A percentile compares a stretch with the other conserved stretches of the same genome.
Conservation (phyloP, 2,329 filamentous ascomycete genomes). For the Penicillium sp. region DNA sequence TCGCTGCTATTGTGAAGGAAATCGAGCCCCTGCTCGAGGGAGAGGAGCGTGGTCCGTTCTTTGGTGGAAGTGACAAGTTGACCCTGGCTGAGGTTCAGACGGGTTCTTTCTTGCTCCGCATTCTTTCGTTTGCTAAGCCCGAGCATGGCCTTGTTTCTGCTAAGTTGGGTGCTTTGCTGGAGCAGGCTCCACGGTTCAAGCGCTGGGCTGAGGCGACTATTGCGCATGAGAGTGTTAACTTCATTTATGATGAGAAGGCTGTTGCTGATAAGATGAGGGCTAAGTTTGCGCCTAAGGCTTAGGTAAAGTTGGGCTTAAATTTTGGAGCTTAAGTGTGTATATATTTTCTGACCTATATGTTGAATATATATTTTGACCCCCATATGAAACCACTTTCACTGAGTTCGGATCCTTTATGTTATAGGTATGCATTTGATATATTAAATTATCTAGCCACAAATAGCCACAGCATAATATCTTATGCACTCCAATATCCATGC, state of each 20-base stretch:
- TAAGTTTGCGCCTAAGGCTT: conserved; percentile 38
- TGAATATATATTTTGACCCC: no score
- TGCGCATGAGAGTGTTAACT: conserved; percentile 64
- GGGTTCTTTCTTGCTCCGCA: conserved; percentile 66
- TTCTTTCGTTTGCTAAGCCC: conserved; percentile 56
- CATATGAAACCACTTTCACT: background rate
- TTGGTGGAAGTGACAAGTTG: conserved; percentile 61
- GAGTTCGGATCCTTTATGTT: no score
- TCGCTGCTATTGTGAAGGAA: conserved; percentile 63
- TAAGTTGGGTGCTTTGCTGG: conserved; percentile 49
- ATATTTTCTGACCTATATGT: no score
- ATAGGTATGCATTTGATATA: no score
- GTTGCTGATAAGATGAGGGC: conserved; percentile 46
- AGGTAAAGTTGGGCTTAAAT: no score
- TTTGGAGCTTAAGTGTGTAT: no score
- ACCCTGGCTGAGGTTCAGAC: conserved; percentile 71
- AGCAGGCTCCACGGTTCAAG: conserved; percentile 63
- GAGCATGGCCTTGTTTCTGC: conserved; percentile 51
- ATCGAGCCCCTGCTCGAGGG: conserved; percentile 67
- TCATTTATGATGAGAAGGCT: conserved; percentile 58
- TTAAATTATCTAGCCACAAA: no score
- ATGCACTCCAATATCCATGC: no score
- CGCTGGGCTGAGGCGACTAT: conserved; percentile 64
- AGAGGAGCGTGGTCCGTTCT: conserved; percentile 56
- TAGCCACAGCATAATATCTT: no score